A percentile compares a stretch with the other conserved stretches of the same genome.
phyloP scores from a whole-genome alignment of 768 basidiomycete genomes.

The Rhodotorula toruloides region DNA sequence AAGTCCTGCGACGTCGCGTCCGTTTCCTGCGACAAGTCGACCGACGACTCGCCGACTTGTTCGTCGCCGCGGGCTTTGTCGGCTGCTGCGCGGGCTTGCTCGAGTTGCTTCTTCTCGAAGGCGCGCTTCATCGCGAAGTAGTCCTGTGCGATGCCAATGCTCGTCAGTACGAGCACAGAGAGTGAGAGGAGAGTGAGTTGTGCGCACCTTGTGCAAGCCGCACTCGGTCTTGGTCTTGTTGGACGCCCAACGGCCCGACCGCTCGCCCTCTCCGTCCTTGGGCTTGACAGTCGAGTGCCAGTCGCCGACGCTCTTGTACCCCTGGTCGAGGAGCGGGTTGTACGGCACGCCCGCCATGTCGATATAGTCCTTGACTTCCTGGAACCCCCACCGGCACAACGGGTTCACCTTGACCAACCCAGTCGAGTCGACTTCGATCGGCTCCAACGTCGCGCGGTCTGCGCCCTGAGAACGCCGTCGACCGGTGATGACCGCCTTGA shows the following conservation, averaged over 20 bases:
- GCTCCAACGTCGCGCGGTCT: slow-evolving; percentile 72
- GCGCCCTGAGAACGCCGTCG: slow-evolving; percentile 87
- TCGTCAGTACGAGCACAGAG: background rate
- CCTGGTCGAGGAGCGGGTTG: slow-evolving; percentile 79
- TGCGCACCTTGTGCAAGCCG: slow-evolving; percentile 64
- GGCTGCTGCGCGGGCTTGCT: slow-evolving; percentile 37
- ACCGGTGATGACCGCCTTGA: slow-evolving; percentile 88
- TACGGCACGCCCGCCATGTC: slow-evolving; percentile 73
- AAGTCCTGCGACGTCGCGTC: slow-evolving; percentile 22
- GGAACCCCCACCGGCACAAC: slow-evolving; percentile 79
- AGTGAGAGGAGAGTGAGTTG: background rate
- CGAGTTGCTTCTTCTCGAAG: slow-evolving; percentile 47
- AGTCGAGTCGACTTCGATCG: slow-evolving; percentile 82
- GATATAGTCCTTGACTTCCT: slow-evolving; percentile 76
- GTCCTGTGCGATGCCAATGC: slow-evolving; percentile 51
- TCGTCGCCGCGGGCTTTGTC: slow-evolving; percentile 34
- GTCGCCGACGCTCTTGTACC: slow-evolving; percentile 93
- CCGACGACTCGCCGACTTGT: slow-evolving; percentile 34
- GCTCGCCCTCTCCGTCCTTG: slow-evolving; percentile 55
- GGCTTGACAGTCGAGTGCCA: slow-evolving; percentile 81
- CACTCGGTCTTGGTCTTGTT: slow-evolving; percentile 82
- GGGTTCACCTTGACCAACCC: slow-evolving; percentile 93
- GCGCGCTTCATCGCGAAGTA: slow-evolving; percentile 62
- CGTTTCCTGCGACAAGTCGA: slow-evolving; percentile 7
- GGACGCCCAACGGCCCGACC: slow-evolving; percentile 87